phyloP scores from a whole-genome alignment of 2,329 filamentous ascomycete genomes.

The Paradendryphiella salina region DNA sequence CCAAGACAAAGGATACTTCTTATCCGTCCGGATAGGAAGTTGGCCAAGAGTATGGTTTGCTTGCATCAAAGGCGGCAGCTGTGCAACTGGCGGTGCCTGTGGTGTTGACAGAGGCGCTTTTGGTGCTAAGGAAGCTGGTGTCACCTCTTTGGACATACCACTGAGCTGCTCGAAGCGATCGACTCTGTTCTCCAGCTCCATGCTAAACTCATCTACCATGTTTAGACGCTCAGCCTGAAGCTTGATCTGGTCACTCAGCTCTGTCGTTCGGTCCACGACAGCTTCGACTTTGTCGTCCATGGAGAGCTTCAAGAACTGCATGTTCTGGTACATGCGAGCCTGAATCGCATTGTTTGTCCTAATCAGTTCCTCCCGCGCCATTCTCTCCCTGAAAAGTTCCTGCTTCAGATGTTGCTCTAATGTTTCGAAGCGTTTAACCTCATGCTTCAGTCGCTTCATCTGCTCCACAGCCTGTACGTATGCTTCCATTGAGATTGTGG shows the following conservation, averaged over 20 bases:
- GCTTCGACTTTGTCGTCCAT: conserved; percentile 49
- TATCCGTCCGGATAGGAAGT: conserved; percentile 46
- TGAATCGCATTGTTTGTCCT: conserved; percentile 41
- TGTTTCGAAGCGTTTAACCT: conserved; percentile 39
- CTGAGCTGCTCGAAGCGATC: conserved; percentile 39
- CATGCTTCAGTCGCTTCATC: conserved; percentile 41
- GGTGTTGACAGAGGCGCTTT: conserved; percentile 28
- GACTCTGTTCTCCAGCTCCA: conserved; percentile 47
- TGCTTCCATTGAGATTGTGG: conserved; percentile 43
- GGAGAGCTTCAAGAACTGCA: conserved; percentile 44
- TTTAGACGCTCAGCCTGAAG: conserved; percentile 42
- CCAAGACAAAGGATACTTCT: conserved; percentile 46
- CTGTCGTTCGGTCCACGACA: conserved; percentile 47
- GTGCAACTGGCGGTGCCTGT: conserved; percentile 33
- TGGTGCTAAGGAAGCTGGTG: conserved; percentile 37
- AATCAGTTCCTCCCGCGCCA: conserved; percentile 42
- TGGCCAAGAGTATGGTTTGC: conserved; percentile 36
- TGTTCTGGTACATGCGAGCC: conserved; percentile 45
- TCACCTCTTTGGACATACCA: conserved; percentile 34
- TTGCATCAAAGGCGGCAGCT: conserved; percentile 36
- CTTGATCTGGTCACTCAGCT: conserved; percentile 45
- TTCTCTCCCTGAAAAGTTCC: conserved; percentile 42
- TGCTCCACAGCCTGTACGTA: conserved; percentile 44
- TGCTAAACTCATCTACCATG: conserved; percentile 47
- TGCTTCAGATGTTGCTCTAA: conserved; percentile 46